Base-by-base conservation (phyloP, 805 yeast species). In the Alloascoidea hylecoeti region DNA sequence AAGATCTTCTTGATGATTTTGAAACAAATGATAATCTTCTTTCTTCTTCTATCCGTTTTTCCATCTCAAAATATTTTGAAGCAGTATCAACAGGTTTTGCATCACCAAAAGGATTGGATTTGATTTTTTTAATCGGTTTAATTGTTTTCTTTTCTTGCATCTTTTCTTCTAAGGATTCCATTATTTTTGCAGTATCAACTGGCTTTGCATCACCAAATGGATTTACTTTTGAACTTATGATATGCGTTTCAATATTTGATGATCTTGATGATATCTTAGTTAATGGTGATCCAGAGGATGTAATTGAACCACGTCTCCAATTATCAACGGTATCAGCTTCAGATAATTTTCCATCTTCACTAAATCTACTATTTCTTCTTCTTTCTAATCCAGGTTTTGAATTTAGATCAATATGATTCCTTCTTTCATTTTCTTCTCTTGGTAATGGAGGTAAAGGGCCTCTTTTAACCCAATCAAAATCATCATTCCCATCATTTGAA, bases 201-300 rank as follows among this genome's bases (percentile, higher is more conserved):
- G 95, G 95, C 56, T 74, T 81, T 1, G 95, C 95, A 3, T 70
- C 61, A 0, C 95, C 95, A 60, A 85, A 84, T 3, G 94, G 92
- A 51, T 75, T 81, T n/a, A 23, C 13, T n/a, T 23, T 23, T n/a
- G 9, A 9, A n/a, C 30, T 23, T 9, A 23, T 9, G n/a, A 9
- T 23, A 23, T 23, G 30, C n/a, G 30, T 23, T 23, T 23, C 30
- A n/a, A 23, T n/a, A 23, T n/a, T 23, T n/a, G 30, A 23, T 9
- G 30, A 9, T 9, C 30, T 9, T 9, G 30, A 23, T 9, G n/a
- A 9, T 23, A n/a, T n/a, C 30, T n/a, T 9, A 23, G 30, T 9
- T 23, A 23, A 23, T 23, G 9, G 30, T n/a, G n/a, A 23, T 9
- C n/a, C n/a, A 9, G 30, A n/a, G n/a, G 30, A 23, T 23, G 30